Base-by-base conservation (phyloP, 768 basidiomycete genomes). In the Lentinula sp. region DNA sequence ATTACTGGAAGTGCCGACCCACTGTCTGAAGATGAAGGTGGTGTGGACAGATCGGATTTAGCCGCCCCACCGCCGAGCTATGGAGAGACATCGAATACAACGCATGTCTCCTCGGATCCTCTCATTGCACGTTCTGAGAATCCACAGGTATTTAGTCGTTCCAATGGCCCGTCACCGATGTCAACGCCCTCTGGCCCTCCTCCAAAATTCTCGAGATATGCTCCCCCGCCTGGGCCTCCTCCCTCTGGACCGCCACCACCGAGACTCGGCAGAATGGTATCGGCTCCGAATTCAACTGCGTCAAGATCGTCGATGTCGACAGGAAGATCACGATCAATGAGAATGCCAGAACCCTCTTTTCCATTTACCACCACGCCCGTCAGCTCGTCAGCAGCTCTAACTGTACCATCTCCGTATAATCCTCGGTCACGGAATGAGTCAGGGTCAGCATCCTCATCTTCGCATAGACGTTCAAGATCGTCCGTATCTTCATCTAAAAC, bases 1-100 rank as follows among this genome's bases (percentile, higher is more conserved):
- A 67, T 73, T 40, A 70, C 66, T 34, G 42, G 64, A 67, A 31
- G 49, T 67, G 18, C 69, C 68, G 7, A 68, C 70, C 16, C 50
- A 3, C 28, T 28, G 28, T 28, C 28, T 0, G 28, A 28, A 49
- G n/a, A 11, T 10, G 21, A 23, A 11, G 15, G 21, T 31, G 6
- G 1, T 40, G 16, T 11, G 13, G 40, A 56, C 21, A 13, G 31
- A 11, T 39, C 37, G 37, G 32, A 18, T 16, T 9, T 43, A 45
- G 1, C 11, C 3, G 56, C 34, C 11, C 16, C 34, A 11, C 35
- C 35, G 21, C 53, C 35, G 13, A 23, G 21, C 8, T 56, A 56
- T 42, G 55, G 55, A 31, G 57, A 50, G 45, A 59, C 57, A 11
- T 34, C 45, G 18, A 49, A 21, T 18, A 59, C 57, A 11, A 21